Evolutionary conservation across 495 filamentous ascomycete species (phyloP).

Genomic region (Neurospora tetrasperma): DNA sequence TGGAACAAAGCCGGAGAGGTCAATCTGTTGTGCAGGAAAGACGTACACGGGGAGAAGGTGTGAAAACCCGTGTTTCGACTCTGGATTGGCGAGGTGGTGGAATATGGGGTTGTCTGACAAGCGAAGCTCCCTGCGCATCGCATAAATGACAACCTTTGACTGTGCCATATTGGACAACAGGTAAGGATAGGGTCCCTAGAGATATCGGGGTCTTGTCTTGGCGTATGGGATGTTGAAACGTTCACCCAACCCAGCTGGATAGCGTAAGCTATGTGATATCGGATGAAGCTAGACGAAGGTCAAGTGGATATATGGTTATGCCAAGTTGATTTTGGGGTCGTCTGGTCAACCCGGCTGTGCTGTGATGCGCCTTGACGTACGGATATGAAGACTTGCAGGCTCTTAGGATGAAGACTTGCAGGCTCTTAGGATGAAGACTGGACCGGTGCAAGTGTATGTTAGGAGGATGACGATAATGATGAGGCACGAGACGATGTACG

Average conservation of each 20-base stretch:
- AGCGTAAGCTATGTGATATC: neutral
- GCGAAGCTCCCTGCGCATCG: constrained; percentile 58
- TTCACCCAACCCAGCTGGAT: neutral
- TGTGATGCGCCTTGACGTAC: neutral
- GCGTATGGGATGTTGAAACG: neutral
- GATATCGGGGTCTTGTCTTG: neutral
- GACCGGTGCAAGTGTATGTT: neutral
- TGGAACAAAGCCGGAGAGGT: constrained; percentile 56
- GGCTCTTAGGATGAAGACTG: neutral
- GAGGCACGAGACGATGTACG: neutral
- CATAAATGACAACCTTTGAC: constrained; percentile 45
- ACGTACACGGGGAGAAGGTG: constrained; percentile 58
- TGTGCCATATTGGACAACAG: constrained; percentile 19
- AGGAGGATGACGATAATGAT: neutral
- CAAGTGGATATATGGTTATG: neutral
- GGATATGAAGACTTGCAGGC: neutral
- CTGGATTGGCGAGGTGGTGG: constrained; percentile 36
- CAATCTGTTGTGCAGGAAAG: constrained; percentile 53
- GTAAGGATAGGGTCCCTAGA: neutral
- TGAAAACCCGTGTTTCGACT: constrained; percentile 40
- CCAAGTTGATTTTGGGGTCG: neutral
- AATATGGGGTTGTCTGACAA: constrained; percentile 59
- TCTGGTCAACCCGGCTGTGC: neutral
- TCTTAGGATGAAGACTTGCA: neutral
- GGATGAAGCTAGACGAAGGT: neutral